phyloP scores from a whole-genome alignment of 2,329 filamentous ascomycete genomes.

The Diaporthe citrichinensis region DNA sequence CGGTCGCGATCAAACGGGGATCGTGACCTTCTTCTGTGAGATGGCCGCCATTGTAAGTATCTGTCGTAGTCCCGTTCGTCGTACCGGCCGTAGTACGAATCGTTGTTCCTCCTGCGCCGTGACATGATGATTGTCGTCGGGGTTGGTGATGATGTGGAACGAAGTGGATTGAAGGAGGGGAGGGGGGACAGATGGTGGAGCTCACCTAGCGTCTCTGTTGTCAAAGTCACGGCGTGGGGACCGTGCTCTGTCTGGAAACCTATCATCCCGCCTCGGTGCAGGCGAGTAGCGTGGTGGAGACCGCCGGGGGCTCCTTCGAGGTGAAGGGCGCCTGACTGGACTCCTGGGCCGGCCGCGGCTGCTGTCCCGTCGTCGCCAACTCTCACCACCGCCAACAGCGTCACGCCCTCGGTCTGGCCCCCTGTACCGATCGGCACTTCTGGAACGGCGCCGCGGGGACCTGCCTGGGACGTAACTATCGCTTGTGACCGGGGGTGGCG shows the following conservation, averaged over 20 bases:
- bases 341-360: slow-evolving; percentile 56
- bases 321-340: slow-evolving; percentile 52
- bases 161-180: background rate
- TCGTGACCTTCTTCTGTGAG: slow-evolving; percentile 65
- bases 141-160: background rate
- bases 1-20: slow-evolving; percentile 66
- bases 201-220: slow-evolving; percentile 52
- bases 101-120: background rate
- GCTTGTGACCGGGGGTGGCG: slow-evolving; percentile 50
- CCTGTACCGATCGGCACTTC: slow-evolving; percentile 58
- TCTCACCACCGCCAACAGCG: slow-evolving; percentile 47
- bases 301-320: slow-evolving; percentile 49
- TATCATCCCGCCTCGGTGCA: slow-evolving; percentile 57
- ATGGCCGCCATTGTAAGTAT: slow-evolving; percentile 31
- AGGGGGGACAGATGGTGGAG: slow-evolving; percentile 33
- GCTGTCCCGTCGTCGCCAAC: slow-evolving; percentile 56
- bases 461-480: slow-evolving; percentile 59
- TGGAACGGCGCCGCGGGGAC: slow-evolving; percentile 58
- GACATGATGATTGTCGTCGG: slow-evolving; percentile 36
- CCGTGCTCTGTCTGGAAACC: slow-evolving; percentile 52
- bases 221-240: slow-evolving; percentile 58
- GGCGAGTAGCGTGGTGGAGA: slow-evolving; percentile 52
- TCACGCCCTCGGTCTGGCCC: slow-evolving; percentile 54
- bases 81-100: background rate
- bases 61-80: background rate